Evolutionary conservation across 345 rosid genomes (phyloP), one percentile per base, ranked within the genome.

Genomic region (Firmiana major): DNA sequence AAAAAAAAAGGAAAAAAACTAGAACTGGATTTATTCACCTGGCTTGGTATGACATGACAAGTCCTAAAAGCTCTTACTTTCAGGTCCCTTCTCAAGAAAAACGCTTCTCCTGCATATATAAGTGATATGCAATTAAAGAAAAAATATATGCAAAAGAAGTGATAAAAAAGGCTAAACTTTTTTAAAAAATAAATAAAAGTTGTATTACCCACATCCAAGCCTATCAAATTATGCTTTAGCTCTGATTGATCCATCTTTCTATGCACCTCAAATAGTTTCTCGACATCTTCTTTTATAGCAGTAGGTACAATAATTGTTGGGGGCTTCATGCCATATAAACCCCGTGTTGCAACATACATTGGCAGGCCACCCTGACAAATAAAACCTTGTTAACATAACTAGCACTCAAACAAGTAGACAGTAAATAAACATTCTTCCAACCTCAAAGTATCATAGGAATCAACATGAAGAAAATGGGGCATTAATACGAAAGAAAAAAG

Each of bases 21-120:
- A 68, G 34, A 34, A 17, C 21, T 26, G 71, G 53, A 53, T 10
- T 77, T 42, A 45, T 28, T 77, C 69, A 90, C 99, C 93, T 93
- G 99, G 89, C 97, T 93, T 43, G 84, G 89, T 34, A 96, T 90
- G 77, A 86, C 90, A 87, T 93, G 99, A 83, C 89, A 91, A 6
- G 99, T 93, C 87, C 85, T 92, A 81, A 93, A 96, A 82, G 98
- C 97, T 89, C 81, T 94, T 12, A 93, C 97, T 87, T 92, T 92
- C 46, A 92, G 89, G 86, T 96, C 92, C 77, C 76, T 92, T 81
- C 94, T 88, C 72, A 96, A 31, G 68, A 75, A 65, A 82, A 90
- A 89, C 90, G 91, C 98, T 63, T 93, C 95, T 74, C 98, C 98
- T 96, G 84, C 81, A 88, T 36, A 77, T 75, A 78, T 19, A 83